Base-by-base conservation (phyloP, 2,329 filamentous ascomycete species). In the Diaporthe velutina region DNA sequence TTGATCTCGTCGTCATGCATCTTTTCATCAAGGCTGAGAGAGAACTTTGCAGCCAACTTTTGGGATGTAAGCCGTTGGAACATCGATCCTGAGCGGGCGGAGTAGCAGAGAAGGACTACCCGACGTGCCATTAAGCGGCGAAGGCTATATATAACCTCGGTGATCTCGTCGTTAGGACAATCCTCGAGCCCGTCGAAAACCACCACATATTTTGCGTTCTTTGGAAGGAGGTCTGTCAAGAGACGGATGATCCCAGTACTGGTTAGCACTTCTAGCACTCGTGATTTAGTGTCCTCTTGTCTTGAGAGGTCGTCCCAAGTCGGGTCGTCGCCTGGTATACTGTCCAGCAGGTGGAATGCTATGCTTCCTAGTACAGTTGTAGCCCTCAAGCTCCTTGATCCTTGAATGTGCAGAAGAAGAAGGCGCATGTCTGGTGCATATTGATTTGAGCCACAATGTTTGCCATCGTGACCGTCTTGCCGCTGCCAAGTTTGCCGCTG, bases 351-450 rank as follows among this genome's bases (percentile, higher is more conserved):
- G 35, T 73, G 71, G 28, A 58, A 70, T 4, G 71, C 61, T 4
- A 73, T 58, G 52, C 71, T 73, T 28, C 61, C 58, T 3, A 73
- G 33, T 0, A 73, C 19, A 38, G 35, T 45, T 2, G 10, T 22
- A 30, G 71, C 52, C 13, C 22, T 52, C 1, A 70, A 22, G 42
- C 50, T 73, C 13, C 64, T 13, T 17, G 52, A 2, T 73, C 64
- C n/a, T 68, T 68, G 54, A 70, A 70, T 4, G 61, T 48, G 42
- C 64, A 73, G 30, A 73, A 73, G n/a, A 73, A 68, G n/a, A 68
- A 73, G 19, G 52, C 71, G 48, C 52, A 70, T 25, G 71, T n/a
- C 7, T 40, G 42, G 28, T 50, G 28, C 25, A 64, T 38, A 38
- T 54, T 60, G 10, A 58, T 73, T 3, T 73, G 38, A 17, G 61